Evolutionary conservation across 768 basidiomycete genomes (phyloP).

Genomic region (Pholiota conissans): DNA sequence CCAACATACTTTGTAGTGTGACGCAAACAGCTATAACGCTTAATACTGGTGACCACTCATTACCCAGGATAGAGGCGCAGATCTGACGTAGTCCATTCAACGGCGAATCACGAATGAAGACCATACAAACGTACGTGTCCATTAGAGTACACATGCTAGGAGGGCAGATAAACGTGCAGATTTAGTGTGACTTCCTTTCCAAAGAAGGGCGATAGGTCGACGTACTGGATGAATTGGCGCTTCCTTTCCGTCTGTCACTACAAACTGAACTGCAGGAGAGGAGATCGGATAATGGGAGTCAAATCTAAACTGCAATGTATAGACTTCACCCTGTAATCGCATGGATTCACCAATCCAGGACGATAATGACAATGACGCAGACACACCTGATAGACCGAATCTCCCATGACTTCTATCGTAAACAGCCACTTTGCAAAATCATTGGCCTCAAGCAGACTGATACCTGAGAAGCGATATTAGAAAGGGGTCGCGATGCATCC

Average conservation of each 20-base stretch:
- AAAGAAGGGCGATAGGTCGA: constrained; percentile 13
- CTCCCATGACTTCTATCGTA: constrained; percentile 81
- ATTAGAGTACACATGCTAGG: constrained; percentile 86
- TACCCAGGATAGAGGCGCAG: constrained; percentile 87
- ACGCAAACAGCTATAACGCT: constrained; percentile 81
- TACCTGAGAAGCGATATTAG: constrained; percentile 45
- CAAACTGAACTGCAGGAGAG: constrained; percentile 85
- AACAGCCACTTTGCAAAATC: constrained; percentile 80
- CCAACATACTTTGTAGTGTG: constrained; percentile 90
- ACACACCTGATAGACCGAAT: constrained; percentile 72
- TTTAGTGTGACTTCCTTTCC: constrained; percentile 5
- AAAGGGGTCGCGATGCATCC: constrained; percentile 4
- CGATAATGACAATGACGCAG: not conserved
- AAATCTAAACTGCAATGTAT: constrained; percentile 81
- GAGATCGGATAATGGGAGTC: constrained; percentile 83
- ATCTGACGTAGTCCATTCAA: constrained; percentile 50
- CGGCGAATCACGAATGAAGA: not conserved
- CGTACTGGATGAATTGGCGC: constrained; percentile 82
- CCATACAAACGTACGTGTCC: constrained; percentile 59
- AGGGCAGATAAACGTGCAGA: constrained; percentile 10
- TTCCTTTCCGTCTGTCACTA: constrained; percentile 60
- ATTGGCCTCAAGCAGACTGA: constrained; percentile 71
- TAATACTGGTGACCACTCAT: constrained; percentile 89
- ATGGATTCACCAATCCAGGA: not conserved
- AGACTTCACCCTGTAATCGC: constrained; percentile 63